A percentile compares a stretch with the other conserved stretches of the same genome.
Conservation (phyloP, 805 yeast species). For the Metahyphopichia silvanorum region DNA sequence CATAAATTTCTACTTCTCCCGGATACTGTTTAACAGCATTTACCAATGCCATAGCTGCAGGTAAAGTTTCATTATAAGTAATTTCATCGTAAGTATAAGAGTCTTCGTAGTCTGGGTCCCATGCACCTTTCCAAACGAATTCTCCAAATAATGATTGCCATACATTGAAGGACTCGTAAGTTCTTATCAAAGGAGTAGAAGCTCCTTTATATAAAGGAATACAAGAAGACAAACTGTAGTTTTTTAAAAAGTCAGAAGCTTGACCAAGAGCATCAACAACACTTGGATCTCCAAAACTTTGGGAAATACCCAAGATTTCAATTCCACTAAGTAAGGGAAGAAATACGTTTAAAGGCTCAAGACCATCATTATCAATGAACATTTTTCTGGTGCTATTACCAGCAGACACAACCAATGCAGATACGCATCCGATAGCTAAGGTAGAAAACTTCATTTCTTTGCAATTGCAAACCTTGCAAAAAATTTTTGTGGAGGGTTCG, state of each 20-base stretch:
- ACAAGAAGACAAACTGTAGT: constrained; percentile 33
- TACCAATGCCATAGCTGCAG: constrained; percentile 39
- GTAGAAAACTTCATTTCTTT: not conserved
- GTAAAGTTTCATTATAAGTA: constrained; percentile 21
- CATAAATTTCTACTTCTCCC: constrained; percentile 28
- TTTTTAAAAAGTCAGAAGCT: constrained; percentile 23
- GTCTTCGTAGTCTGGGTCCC: constrained; percentile 27
- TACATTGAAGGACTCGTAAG: constrained; percentile 34
- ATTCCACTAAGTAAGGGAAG: constrained; percentile 37
- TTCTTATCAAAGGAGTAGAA: constrained; percentile 32
- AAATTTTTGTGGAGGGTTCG: too few species aligned
- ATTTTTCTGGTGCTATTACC: constrained; percentile 20
- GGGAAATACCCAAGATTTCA: constrained; percentile 38
- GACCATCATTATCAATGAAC: constrained; percentile 42
- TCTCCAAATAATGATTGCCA: constrained; percentile 38
- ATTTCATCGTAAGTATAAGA: constrained; percentile 27
- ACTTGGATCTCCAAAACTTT: constrained; percentile 37
- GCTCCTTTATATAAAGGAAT: constrained; percentile 38
- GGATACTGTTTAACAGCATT: constrained; percentile 37
- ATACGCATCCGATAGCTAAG: not conserved
- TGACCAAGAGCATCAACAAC: constrained; percentile 37
- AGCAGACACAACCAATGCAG: not conserved
- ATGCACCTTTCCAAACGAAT: constrained; percentile 43
- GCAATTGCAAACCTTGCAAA: too few species aligned
- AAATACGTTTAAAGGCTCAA: constrained; percentile 32